phyloP scores from a whole-genome alignment of 1,139 yeast species.

The Kazachstania sp. region DNA sequence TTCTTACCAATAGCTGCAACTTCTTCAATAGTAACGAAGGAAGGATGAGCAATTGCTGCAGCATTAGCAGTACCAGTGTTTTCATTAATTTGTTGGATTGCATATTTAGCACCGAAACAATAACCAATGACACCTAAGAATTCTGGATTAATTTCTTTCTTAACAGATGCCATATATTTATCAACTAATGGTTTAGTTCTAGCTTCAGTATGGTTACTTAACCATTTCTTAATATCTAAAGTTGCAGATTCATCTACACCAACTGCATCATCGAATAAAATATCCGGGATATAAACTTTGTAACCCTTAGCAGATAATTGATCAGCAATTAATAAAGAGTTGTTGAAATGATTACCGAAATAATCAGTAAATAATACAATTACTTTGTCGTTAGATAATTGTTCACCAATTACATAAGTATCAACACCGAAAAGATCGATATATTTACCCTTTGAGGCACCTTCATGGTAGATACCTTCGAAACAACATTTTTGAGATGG shows the following conservation, averaged over 20 bases:
- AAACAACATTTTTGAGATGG: conserved; percentile 47
- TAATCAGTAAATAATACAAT: conserved; percentile 63
- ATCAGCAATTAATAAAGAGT: conserved; percentile 56
- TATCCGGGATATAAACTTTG: conserved; percentile 66
- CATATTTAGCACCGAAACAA: conserved; percentile 78
- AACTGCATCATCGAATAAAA: conserved; percentile 47
- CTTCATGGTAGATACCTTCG: conserved; percentile 40
- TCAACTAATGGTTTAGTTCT: conserved; percentile 38
- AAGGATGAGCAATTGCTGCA: conserved; percentile 77
- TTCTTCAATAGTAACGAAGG: conserved; percentile 57
- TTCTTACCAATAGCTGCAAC: conserved; percentile 40
- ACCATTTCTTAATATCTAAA: conserved; percentile 42
- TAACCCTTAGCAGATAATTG: conserved; percentile 55
- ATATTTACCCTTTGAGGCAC: conserved; percentile 41
- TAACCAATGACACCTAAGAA: conserved; percentile 61
- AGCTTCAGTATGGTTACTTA: conserved; percentile 43
- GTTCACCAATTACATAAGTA: conserved; percentile 50
- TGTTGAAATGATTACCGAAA: conserved; percentile 51
- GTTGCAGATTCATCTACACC: conserved; percentile 19
- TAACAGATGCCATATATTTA: conserved; percentile 39
- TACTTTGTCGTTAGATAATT: conserved; percentile 33
- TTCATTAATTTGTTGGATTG: conserved; percentile 46
- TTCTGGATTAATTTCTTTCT: conserved; percentile 40
- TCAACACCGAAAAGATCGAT: conserved; percentile 39
- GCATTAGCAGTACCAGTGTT: conserved; percentile 42